Base-by-base conservation (phyloP, 164 flowering plant species). In the Annona squamosa region DNA sequence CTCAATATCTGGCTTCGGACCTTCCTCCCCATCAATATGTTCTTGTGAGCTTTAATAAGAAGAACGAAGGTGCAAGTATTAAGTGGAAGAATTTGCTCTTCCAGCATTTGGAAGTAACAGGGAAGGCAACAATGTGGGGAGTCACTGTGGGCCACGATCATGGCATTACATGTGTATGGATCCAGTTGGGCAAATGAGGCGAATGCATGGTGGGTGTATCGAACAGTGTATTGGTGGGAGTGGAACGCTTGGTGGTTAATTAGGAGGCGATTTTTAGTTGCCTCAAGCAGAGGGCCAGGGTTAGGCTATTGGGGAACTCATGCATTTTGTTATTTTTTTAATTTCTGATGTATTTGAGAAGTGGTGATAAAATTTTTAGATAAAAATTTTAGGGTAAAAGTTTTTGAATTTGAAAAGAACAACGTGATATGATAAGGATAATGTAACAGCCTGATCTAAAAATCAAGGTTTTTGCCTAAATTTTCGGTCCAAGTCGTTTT, bases 1-100 rank as follows among this genome's bases (percentile, higher is more conserved):
- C 82, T 85, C 76, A 82, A 62, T 48, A 74, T 77, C 73, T 73
- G 80, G 6, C 79, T 73, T 52, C 84, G 85, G 37, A 85, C 68
- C 69, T 74, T 45, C 61, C 12, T 46, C 5, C 57, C 74, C 2
- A 63, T 2, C 16, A 1, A 44, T 26, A 72, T 63, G 26, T 56
- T 68, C 42, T 37, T 57, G 56, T 75, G 75, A 64, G 74, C 74
- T 71, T 79, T 79, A 7, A 79, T 44, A 1, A 79, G 3, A 18
- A 76, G 74, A 2, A 74, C 71, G 62, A 79, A 73, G 13, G 81
- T 75, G 52, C 69, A 76, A 9, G 48, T 66, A 63, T 79, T 65
- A 2, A 78, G 81, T 16, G 71, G 67, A 41, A 68, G 67, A 26
- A 26, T 26, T 1, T 56, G 2, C 17, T 46, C 47, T 4, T 26